Evolutionary conservation across 495 filamentous ascomycete genomes (phyloP).

Genomic region (Gamarada debralockiae): DNA sequence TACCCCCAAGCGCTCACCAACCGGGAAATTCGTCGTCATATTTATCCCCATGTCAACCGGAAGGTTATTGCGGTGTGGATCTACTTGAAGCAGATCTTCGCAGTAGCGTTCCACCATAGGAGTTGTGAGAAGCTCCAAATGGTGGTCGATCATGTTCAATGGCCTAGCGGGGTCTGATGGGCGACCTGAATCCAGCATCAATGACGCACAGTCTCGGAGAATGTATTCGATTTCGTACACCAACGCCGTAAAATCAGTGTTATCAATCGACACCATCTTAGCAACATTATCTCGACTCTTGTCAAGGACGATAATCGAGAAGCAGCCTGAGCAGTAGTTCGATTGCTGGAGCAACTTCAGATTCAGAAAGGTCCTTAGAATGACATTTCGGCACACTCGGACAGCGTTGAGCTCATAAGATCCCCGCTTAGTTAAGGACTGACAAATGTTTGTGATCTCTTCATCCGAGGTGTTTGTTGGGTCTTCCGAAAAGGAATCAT

Average conservation of each 20-base stretch:
- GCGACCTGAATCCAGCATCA: neutral
- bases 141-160: neutral
- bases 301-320: neutral
- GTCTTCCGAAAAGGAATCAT: slow-evolving; percentile 2
- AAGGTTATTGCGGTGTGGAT: too few species aligned
- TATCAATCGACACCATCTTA: neutral
- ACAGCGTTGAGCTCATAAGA: neutral
- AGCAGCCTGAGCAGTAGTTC: neutral
- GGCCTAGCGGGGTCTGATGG: neutral
- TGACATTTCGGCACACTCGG: neutral
- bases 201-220: neutral
- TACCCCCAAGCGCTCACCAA: neutral
- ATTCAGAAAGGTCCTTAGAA: neutral
- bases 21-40: neutral
- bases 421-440: neutral
- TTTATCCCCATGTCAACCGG: too few species aligned
- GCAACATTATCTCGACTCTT: neutral
- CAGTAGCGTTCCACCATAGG: slow-evolving; percentile 3
- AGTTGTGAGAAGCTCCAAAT: neutral
- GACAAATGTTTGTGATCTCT: slow-evolving; percentile 3
- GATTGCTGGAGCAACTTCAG: neutral
- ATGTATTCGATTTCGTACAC: neutral
- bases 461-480: slow-evolving; percentile 7
- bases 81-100: neutral
- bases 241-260: neutral